phyloP scores from a whole-genome alignment of 2,329 filamentous ascomycete genomes.

The Neocucurbitaria cava region DNA sequence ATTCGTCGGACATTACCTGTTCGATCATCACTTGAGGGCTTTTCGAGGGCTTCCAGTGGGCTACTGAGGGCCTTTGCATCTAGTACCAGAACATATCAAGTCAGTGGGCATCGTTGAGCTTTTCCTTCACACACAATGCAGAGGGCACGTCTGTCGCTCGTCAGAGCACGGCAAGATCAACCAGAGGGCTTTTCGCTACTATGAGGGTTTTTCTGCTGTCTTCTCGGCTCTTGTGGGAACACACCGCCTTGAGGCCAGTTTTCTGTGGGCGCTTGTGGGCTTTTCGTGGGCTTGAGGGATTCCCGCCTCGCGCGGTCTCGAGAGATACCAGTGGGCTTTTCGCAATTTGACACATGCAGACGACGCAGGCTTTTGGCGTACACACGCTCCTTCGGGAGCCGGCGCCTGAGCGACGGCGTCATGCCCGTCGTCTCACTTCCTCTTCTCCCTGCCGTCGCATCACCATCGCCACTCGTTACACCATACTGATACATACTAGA shows the following conservation, averaged over 20 bases:
- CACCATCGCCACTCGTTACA: conserved; percentile 6
- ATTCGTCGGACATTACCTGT: conserved; percentile 26
- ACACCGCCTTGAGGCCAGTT: conserved; percentile 55
- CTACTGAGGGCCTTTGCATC: conserved; percentile 42
- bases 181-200: conserved; percentile 50
- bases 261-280: conserved; percentile 57
- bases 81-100: conserved; percentile 46
- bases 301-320: conserved; percentile 47
- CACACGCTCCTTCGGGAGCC: conserved; percentile 16
- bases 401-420: conserved; percentile 33
- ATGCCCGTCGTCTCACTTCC: conserved; percentile 25
- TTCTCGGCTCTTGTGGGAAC: conserved; percentile 62
- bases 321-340: conserved; percentile 54
- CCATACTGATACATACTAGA: conserved; percentile 44
- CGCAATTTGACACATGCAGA: conserved; percentile 50
- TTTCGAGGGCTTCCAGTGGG: conserved; percentile 42
- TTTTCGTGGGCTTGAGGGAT: conserved; percentile 54
- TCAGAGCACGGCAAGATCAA: conserved; percentile 45
- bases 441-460: conserved; percentile 21
- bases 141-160: conserved; percentile 46
- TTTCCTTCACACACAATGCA: conserved; percentile 50
- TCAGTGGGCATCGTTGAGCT: conserved; percentile 50
- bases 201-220: conserved; percentile 51
- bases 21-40: conserved; percentile 38
- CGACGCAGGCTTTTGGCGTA: conserved; percentile 44